These are phyloP conservation scores for Pyropia haitanensis DNA, from an alignment of 23 red algal genomes.

Conservation along the genomic window DNA sequence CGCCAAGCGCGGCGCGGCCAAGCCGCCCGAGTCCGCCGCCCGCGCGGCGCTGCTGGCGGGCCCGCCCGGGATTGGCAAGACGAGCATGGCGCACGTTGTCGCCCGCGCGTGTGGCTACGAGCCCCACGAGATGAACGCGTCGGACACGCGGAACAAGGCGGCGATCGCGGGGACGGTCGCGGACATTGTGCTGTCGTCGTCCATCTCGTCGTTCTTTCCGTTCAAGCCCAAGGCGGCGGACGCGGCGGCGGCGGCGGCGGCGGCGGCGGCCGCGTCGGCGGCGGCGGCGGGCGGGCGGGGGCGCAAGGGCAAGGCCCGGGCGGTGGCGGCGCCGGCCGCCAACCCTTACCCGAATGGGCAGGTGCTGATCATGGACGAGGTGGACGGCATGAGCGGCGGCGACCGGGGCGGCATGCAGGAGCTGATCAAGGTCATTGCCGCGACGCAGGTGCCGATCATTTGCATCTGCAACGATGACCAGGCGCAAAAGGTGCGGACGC, in stretches of 20 bases:
- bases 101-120: conserved; percentile 58
- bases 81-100: conserved; percentile 66
- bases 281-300: not conserved
- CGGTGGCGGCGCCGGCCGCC: not conserved
- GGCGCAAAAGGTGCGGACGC: conserved; percentile 76
- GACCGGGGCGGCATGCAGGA: conserved; percentile 93
- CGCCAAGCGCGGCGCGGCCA: conserved; percentile 21
- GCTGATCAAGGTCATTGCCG: conserved; percentile 85
- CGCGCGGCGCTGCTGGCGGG: conserved; percentile 68
- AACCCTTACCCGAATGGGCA: conserved; percentile 43
- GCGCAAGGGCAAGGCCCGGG: conserved; percentile 3
- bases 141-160: conserved; percentile 74
- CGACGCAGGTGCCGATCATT: conserved; percentile 85
- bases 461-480: conserved; percentile 98
- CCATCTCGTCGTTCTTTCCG: conserved; percentile 41
- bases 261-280: not conserved
- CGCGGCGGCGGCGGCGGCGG: not conserved
- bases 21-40: conserved; percentile 12
- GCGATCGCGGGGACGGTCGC: conserved; percentile 34
- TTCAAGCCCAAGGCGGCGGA: conserved; percentile 1
- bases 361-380: conserved; percentile 98
- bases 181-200: conserved; percentile 34
- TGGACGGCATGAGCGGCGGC: conserved; percentile 93
- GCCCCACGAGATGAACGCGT: conserved; percentile 92
- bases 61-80: conserved; percentile 90